Evolutionary conservation across 2,329 filamentous ascomycete genomes (phyloP).

Genomic region (Kalmusia sp.): DNA sequence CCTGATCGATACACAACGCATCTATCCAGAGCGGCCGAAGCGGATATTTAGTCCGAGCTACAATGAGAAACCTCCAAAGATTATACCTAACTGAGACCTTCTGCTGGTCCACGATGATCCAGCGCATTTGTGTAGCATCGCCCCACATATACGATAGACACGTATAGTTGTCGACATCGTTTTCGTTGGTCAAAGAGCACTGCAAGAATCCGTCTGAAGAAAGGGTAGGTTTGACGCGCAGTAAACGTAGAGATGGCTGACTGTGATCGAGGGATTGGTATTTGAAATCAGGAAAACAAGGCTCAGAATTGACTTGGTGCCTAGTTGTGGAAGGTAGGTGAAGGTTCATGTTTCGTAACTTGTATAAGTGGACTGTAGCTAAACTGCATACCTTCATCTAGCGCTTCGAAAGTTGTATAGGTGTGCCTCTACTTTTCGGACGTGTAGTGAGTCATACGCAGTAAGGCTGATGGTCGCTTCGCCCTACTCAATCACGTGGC

Average conservation of each 20-base stretch:
- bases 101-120: not conserved
- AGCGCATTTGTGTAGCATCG: not conserved
- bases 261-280: not conserved
- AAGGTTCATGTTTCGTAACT: too few species aligned
- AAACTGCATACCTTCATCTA: too few species aligned
- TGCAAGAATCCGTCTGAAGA: not conserved
- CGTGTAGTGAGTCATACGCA: too few species aligned
- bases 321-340: too few species aligned
- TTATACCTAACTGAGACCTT: not conserved
- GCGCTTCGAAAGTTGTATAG: too few species aligned
- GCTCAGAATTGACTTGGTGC: not conserved
- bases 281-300: not conserved
- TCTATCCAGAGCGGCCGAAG: slow-evolving; percentile 11
- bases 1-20: slow-evolving; percentile 14
- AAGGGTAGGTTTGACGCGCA: not conserved
- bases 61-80: not conserved
- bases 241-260: not conserved
- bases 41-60: not conserved
- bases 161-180: not conserved
- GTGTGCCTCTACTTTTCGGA: too few species aligned
- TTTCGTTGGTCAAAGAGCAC: not conserved
- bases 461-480: too few species aligned
- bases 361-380: too few species aligned
- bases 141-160: not conserved
- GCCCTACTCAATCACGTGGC: too few species aligned